phyloP scores from a whole-genome alignment of 2,329 filamentous ascomycete species.

The Calonectria pseudoreteaudii region DNA sequence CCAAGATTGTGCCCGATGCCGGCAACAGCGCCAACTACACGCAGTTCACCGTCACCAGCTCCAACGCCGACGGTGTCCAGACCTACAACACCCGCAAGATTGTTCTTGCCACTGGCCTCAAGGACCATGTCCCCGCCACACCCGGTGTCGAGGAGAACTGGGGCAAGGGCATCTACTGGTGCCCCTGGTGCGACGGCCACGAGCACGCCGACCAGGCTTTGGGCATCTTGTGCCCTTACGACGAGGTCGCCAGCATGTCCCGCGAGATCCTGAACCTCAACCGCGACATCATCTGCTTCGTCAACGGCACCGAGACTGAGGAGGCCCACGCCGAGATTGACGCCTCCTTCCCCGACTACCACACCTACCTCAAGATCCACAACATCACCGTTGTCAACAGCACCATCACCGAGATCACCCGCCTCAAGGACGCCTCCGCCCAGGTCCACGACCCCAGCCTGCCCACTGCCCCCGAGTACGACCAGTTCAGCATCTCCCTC shows the following conservation, averaged over 20 bases:
- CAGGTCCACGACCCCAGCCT: slow-evolving; percentile 53
- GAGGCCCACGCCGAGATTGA: slow-evolving; percentile 52
- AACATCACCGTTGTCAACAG: slow-evolving; percentile 68
- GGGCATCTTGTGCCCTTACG: slow-evolving; percentile 62
- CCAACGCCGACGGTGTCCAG: slow-evolving; percentile 32
- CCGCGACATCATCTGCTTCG: slow-evolving; percentile 66
- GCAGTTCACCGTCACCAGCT: slow-evolving; percentile 56
- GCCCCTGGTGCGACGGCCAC: slow-evolving; percentile 73
- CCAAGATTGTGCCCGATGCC: slow-evolving; percentile 51
- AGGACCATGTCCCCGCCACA: slow-evolving; percentile 65
- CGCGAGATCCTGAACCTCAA: slow-evolving; percentile 67
- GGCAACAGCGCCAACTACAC: slow-evolving; percentile 49
- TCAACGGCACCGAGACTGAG: slow-evolving; percentile 68
- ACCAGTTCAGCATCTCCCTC: slow-evolving; percentile 68
- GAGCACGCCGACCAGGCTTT: slow-evolving; percentile 70
- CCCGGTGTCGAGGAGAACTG: slow-evolving; percentile 67
- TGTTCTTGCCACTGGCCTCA: slow-evolving; percentile 68
- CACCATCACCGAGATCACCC: slow-evolving; percentile 61
- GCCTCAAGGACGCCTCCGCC: slow-evolving; percentile 55
- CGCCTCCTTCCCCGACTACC: slow-evolving; percentile 56
- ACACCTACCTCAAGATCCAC: slow-evolving; percentile 60
- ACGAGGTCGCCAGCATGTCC: slow-evolving; percentile 57
- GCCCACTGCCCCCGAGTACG: slow-evolving; percentile 60
- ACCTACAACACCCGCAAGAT: slow-evolving; percentile 63
- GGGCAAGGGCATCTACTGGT: slow-evolving; percentile 72